phyloP scores from a whole-genome alignment of 2,329 filamentous ascomycete species.

The Sporothrix inflata region DNA sequence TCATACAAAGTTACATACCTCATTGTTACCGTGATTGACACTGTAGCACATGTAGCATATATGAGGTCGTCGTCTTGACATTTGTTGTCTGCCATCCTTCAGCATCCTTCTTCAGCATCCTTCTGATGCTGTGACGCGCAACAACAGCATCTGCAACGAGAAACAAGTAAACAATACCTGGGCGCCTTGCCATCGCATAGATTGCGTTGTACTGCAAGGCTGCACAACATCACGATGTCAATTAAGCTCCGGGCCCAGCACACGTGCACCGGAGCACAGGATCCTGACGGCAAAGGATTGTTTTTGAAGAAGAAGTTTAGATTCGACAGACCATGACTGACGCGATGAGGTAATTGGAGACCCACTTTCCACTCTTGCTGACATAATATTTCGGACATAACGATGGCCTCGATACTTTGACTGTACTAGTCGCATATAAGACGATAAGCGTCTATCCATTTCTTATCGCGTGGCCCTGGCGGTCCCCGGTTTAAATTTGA shows the following conservation, averaged over 20 bases:
- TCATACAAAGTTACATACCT: not conserved
- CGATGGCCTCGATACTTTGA: not conserved
- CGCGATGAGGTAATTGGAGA: no score
- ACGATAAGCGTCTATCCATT: not conserved
- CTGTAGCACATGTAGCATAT: not conserved
- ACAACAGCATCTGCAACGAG: no score
- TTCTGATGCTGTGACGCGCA: not conserved
- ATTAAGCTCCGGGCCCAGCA: not conserved
- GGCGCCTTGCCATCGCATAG: not conserved
- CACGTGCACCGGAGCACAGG: not conserved
- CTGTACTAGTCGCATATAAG: not conserved
- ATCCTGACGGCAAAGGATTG: not conserved
- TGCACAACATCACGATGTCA: not conserved
- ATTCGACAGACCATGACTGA: no score
- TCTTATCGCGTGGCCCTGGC: constrained; percentile 29
- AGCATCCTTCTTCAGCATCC: not conserved
- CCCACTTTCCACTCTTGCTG: not conserved
- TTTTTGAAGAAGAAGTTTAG: not conserved
- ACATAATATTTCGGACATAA: not conserved
- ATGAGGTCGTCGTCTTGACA: not conserved
- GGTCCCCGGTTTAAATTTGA: constrained; percentile 19
- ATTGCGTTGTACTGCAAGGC: not conserved
- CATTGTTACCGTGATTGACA: not conserved
- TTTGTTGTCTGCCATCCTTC: not conserved
- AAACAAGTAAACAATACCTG: not conserved